A percentile compares a stretch with the other conserved stretches of the same genome.
Conservation (phyloP, 805 yeast genomes). For the Saccharomycopsis selenospora region DNA sequence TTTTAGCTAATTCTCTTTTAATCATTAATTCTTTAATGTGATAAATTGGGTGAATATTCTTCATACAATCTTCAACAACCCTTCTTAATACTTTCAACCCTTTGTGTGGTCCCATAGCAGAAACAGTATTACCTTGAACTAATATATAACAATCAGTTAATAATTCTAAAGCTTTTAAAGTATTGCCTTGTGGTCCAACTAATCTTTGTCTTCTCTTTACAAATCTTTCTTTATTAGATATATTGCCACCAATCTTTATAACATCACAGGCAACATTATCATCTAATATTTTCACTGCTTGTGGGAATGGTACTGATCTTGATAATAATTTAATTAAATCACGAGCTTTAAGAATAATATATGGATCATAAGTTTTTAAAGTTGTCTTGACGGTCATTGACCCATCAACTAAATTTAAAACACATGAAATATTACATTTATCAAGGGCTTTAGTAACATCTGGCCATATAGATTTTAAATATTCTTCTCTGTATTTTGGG, state of each 20-base stretch:
- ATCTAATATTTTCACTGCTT: slow-evolving; percentile 83
- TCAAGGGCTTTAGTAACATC: slow-evolving; percentile 81
- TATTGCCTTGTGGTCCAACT: slow-evolving; percentile 95
- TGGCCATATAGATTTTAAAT: slow-evolving; percentile 84
- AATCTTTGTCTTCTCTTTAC: slow-evolving; percentile 92
- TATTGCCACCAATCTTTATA: slow-evolving; percentile 86
- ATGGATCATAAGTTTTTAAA: slow-evolving; percentile 92
- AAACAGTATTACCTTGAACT: slow-evolving; percentile 95
- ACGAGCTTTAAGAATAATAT: slow-evolving; percentile 86
- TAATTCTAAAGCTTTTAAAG: slow-evolving; percentile 89
- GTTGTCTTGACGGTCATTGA: slow-evolving; percentile 96
- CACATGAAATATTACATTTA: slow-evolving; percentile 70
- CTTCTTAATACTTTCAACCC: slow-evolving; percentile 89
- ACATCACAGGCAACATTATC: slow-evolving; percentile 96
- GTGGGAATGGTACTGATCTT: slow-evolving; percentile 94
- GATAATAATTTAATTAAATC: slow-evolving; percentile 90
- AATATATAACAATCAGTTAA: slow-evolving; percentile 92
- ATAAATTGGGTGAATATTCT: slow-evolving; percentile 93
- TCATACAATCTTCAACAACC: slow-evolving; percentile 97
- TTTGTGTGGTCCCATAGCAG: slow-evolving; percentile 93
- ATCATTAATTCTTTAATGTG: slow-evolving; percentile 97
- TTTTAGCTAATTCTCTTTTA: slow-evolving; percentile 87
- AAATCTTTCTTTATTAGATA: slow-evolving; percentile 85
- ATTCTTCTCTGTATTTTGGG: slow-evolving; percentile 93
- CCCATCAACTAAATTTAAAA: slow-evolving; percentile 87